Evolutionary conservation across 192 early-diverging fungal genomes (phyloP).

Genomic region (Gamsiella multidivaricata): DNA sequence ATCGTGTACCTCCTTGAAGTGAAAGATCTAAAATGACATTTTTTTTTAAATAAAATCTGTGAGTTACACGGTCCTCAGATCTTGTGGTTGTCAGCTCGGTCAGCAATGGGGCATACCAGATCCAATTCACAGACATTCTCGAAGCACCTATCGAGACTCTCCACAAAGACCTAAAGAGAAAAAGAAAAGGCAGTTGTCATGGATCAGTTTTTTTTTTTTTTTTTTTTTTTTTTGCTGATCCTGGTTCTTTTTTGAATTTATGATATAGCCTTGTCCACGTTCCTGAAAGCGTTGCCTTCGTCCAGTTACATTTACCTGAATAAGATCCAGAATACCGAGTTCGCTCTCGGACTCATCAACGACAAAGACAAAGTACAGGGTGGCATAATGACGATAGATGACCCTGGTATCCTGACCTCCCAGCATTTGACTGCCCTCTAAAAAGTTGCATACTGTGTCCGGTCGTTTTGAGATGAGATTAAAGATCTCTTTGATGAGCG

Average conservation of each 20-base stretch:
- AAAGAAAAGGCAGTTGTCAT: background rate
- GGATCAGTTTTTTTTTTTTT: too few species aligned
- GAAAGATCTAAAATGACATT: conserved; percentile 77
- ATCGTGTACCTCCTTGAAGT: conserved; percentile 89
- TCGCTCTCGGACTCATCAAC: conserved; percentile 97
- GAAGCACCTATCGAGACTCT: conserved; percentile 92
- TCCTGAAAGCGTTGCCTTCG: too few species aligned
- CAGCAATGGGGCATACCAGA: conserved; percentile 62
- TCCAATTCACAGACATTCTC: conserved; percentile 98
- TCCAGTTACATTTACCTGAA: conserved; percentile 87
- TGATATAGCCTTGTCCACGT: too few species aligned
- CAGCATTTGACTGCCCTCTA: conserved; percentile 84
- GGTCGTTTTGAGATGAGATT: conserved; percentile 85
- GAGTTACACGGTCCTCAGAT: background rate
- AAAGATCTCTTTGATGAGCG: conserved; percentile 90
- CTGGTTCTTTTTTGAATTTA: too few species aligned
- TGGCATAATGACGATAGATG: conserved; percentile 97
- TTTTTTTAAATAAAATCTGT: too few species aligned
- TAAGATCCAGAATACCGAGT: conserved; percentile 94
- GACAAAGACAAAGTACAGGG: conserved; percentile 98
- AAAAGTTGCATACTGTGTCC: conserved; percentile 92
- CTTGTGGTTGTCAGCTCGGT: background rate
- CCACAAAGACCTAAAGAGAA: conserved; percentile 86
- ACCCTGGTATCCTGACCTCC: conserved; percentile 89
- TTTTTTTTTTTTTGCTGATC: too few species aligned